Base-by-base conservation (phyloP, 192 early-diverging fungal species). In the Gigaspora rosea region DNA sequence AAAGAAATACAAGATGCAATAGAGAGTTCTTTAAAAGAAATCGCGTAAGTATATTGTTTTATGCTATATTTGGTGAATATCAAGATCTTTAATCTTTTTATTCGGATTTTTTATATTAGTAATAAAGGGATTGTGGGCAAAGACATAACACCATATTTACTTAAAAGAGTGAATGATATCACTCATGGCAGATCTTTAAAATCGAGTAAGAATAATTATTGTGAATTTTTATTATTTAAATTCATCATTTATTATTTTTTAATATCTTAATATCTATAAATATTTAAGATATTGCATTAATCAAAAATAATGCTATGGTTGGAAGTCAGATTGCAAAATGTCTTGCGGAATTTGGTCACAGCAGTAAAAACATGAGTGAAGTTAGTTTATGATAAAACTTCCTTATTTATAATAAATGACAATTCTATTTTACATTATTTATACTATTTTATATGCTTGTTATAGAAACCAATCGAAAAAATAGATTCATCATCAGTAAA, bases 71-170 rank as follows among this genome's bases (percentile, higher is more conserved):
- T 50, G 1, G 50, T 50, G 32, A 73, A 8, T 66, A 12, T 32
- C n/a, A n/a, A 22, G 33, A 33, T 58, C 33, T 36, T n/a, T 68
- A 50, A 54, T 41, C 11, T 27, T 78, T 47, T 46, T 52, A 58
- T 66, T 13, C 63, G 11, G 4, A 51, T 71, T 63, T n/a, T 71
- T 49, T 69, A 7, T 18, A 5, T 22, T 77, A 90, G 90, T 32
- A 79, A 79, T 1, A 80, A 78, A 9, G 88, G 91, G 0, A 83
- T 99, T 62, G 62, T 35, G 41, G 97, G 97, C 68, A 97, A 97
- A 80, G 94, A 96, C 51, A 87, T 90, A 59, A 99, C 97, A 4
- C 97, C 97, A 5, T 99, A 94, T 81, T 80, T 99, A 78, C 87
- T 99, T n/a, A 89, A 91, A 67, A 89, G 92, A 47, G 90, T 99